Base-by-base conservation (phyloP, 1,139 yeast genomes). In the Suhomyces chickasaworum region DNA sequence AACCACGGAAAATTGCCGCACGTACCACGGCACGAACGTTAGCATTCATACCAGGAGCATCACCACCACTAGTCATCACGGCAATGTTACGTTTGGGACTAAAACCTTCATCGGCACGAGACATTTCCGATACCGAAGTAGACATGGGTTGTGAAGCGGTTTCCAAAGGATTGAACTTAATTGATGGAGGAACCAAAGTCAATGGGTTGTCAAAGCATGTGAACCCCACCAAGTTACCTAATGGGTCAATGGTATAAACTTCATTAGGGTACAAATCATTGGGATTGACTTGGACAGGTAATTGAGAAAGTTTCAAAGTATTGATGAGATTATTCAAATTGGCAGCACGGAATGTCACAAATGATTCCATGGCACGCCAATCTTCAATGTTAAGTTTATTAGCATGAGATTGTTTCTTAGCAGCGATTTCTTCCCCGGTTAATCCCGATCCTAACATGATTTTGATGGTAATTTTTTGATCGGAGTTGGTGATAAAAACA, bases 61-160 rank as follows among this genome's bases (percentile, higher is more conserved):
- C 99, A 64, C 99, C 99, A 57, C 99, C 99, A 1, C 97, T 89
- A 1, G 99, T 93, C 93, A 93, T 89, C 43, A 93, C 95, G 6
- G 95, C 99, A 55, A 93, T 87, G 46, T 61, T 86, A 79, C 73
- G 82, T 43, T 53, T 53, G 7, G 46, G 51, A 29, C 49, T 39
- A 22, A 39, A 39, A 7, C 54, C 52, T 30, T 47, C 52, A 22
- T 50, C 53, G 5, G 45, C 47, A 9, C 53, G 45, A 34, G 57
- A 53, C 30, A 47, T 23, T 30, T 55, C 56, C 22, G 60, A 51
- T 13, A 53, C 57, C 5, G 62, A 49, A 1, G 54, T 49, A 4
- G 54, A 47, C 43, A 52, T 40, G 17, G 50, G 36, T 7, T 46
- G 45, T 9, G 56, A 42, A 18, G 42, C 53, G 12, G 42, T 17